phyloP scores from a whole-genome alignment of 2,329 filamentous ascomycete species.

The Thelonectria rubi region DNA sequence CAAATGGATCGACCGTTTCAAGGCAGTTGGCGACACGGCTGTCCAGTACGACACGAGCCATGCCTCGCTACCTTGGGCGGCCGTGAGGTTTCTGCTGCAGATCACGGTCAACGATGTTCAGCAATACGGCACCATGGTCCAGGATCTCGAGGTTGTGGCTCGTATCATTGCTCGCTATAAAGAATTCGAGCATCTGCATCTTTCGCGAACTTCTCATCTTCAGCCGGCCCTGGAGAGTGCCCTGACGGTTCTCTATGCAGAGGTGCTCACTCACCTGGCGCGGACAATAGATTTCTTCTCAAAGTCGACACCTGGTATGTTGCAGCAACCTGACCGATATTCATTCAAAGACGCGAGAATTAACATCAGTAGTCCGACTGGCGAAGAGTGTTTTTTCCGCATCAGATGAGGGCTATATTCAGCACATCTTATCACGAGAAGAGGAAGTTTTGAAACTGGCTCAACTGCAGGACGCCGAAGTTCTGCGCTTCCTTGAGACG shows the following conservation, averaged over 20 bases:
- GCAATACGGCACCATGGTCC: not conserved
- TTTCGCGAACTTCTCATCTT: no score
- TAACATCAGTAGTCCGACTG: not conserved
- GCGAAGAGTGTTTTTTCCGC: not conserved
- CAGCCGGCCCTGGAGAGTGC: no score
- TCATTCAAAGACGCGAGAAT: not conserved
- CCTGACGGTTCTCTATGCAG: not conserved
- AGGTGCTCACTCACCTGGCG: constrained; percentile 2
- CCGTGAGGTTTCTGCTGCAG: not conserved
- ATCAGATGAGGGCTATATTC: not conserved
- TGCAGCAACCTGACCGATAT: not conserved
- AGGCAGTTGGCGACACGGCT: not conserved
- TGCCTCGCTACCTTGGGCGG: not conserved
- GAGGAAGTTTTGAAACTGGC: constrained; percentile 1
- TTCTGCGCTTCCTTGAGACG: not conserved
- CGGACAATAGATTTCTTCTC: constrained; percentile 1
- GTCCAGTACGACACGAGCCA: constrained; percentile 20
- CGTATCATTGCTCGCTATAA: not conserved
- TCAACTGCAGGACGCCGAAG: not conserved
- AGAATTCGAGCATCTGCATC: not conserved
- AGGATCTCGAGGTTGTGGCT: no score
- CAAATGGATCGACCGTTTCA: not conserved
- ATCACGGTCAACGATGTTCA: not conserved
- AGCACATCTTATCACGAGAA: not conserved
- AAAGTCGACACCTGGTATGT: not conserved